These are phyloP conservation scores for Cercospora brassicicola DNA, from an alignment of 2,329 filamentous ascomycete species.

Conservation along the genomic window DNA sequence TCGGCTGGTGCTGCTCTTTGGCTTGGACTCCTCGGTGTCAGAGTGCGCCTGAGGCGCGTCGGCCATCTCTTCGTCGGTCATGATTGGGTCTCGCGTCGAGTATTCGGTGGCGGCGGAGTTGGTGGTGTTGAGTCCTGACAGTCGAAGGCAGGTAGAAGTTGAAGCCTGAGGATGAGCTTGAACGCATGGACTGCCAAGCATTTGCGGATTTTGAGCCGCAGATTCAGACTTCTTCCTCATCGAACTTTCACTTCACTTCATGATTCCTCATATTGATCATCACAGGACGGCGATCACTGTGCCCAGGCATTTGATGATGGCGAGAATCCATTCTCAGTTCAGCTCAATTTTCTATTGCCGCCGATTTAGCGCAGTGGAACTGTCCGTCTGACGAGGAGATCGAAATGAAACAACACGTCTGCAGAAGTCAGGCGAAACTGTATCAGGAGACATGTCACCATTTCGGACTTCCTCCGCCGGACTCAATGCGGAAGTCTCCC, in stretches of 20 bases:
- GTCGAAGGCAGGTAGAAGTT: not conserved
- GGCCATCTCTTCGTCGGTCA: constrained; percentile 56
- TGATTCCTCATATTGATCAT: too few species aligned
- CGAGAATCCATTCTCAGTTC: not conserved
- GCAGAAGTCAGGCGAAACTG: not conserved
- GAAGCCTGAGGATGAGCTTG: not conserved
- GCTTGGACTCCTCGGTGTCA: constrained; percentile 15
- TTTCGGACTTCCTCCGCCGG: not conserved
- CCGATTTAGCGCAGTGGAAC: not conserved
- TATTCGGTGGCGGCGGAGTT: not conserved
- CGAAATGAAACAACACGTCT: not conserved
- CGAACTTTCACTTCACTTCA: not conserved
- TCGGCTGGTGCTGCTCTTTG: constrained; percentile 26
- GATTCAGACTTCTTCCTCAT: not conserved
- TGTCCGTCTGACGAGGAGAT: not conserved
- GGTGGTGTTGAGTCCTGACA: not conserved
- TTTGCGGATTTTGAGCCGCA: not conserved
- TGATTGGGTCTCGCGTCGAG: constrained; percentile 22
- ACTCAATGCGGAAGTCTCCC: not conserved
- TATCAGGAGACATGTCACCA: too few species aligned
- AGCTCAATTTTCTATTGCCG: not conserved
- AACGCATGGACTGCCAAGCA: not conserved
- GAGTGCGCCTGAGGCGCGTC: constrained; percentile 50
- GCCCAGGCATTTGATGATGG: not conserved
- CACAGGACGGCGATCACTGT: too few species aligned